Evolutionary conservation across 1,284 basidiomycete genomes (phyloP).

Genomic region (Sanghuangporus sanghuang): DNA sequence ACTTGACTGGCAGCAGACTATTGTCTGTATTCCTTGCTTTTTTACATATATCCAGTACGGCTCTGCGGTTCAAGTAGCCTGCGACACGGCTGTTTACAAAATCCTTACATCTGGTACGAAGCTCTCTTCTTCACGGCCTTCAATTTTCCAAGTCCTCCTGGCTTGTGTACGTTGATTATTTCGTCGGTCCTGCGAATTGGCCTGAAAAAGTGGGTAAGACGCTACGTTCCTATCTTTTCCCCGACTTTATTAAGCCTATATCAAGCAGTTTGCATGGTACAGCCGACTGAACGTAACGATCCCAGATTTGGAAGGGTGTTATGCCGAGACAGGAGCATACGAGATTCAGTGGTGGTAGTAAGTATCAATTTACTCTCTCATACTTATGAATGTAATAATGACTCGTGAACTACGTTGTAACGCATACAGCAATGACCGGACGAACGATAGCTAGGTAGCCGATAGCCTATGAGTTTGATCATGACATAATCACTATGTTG

Average conservation of each 20-base stretch:
- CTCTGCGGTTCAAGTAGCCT: conserved; percentile 25
- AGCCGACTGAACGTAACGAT: conserved; percentile 28
- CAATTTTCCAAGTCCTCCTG: conserved; percentile 20
- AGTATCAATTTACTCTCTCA: background rate
- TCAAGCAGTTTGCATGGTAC: background rate
- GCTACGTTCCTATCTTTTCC: background rate
- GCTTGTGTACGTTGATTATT: conserved; percentile 32
- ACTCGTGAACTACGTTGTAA: background rate
- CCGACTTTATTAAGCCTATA: background rate
- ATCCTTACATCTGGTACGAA: conserved; percentile 26
- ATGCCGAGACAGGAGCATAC: conserved; percentile 27
- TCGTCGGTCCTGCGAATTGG: conserved; percentile 29
- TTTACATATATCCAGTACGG: conserved; percentile 20
- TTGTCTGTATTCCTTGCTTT: background rate
- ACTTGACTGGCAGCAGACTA: background rate
- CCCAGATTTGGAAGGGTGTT: conserved; percentile 29
- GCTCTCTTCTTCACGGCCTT: background rate
- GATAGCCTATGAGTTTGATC: background rate
- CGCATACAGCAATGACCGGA: conserved; percentile 20
- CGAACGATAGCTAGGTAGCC: conserved; percentile 28
- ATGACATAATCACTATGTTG: background rate
- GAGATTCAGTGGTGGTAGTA: conserved; percentile 28
- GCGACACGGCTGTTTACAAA: conserved; percentile 29
- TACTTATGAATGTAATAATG: background rate
- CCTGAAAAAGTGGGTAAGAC: conserved; percentile 31